Percentiles rank a stretch among this genome's conserved stretches.
Conservation (phyloP, 257 asterid genomes). For the Rauvolfia tetraphylla region DNA sequence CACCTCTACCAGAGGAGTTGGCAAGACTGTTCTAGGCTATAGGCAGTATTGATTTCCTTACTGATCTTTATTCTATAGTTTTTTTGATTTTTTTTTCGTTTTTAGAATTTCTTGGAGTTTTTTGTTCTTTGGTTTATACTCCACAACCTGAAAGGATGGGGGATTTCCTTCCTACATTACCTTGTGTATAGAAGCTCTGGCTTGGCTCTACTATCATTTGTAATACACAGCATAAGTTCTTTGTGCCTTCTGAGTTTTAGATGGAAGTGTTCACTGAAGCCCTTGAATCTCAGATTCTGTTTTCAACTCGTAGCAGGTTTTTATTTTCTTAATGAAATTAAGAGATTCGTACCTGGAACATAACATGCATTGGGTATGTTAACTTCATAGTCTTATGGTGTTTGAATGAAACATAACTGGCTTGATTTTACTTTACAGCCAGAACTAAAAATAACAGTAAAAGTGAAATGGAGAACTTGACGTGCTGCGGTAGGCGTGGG, state of each 20-base stretch:
- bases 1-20: constrained; percentile 29
- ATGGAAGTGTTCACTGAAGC: not conserved
- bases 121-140: constrained; percentile 18
- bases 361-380: too few relatives aligned
- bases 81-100: constrained; percentile 6
- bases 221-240: not conserved
- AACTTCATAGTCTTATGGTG: too few relatives aligned
- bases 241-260: not conserved
- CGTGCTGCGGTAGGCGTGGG: not conserved
- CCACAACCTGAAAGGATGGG: constrained; percentile 10
- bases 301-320: too few relatives aligned
- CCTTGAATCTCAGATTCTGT: too few relatives aligned
- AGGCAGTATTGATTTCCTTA: constrained; percentile 43
- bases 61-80: not conserved
- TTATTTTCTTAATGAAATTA: too few relatives aligned
- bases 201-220: not conserved
- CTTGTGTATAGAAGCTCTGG: not conserved
- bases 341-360: too few relatives aligned
- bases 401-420: too few relatives aligned
- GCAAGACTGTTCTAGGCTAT: constrained; percentile 45
- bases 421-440: too few relatives aligned
- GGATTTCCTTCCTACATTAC: constrained; percentile 5
- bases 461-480: too few relatives aligned
- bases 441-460: too few relatives aligned
- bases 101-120: constrained; percentile 4